Evolutionary conservation across 495 filamentous ascomycete species (phyloP).

Genomic region (Neurospora terricola): DNA sequence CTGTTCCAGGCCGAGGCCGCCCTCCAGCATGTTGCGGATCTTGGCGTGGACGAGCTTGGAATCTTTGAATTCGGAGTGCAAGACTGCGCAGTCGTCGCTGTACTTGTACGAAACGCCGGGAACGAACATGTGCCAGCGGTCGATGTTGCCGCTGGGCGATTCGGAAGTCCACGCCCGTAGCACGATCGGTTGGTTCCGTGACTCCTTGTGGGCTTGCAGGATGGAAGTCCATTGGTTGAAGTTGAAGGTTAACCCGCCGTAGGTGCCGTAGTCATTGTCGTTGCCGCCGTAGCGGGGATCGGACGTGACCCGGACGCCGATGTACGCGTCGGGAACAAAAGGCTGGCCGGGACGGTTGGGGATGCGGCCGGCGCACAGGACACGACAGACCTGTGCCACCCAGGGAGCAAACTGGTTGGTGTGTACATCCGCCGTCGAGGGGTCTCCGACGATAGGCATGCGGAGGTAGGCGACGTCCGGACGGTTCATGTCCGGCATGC

Average conservation of each 20-base stretch:
- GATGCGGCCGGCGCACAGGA: constrained; percentile 14
- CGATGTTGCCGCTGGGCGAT: neutral
- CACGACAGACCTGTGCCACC: constrained; percentile 10
- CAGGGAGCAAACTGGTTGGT: constrained; percentile 12
- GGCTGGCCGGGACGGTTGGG: constrained; percentile 15
- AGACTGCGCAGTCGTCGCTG: neutral
- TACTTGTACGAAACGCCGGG: constrained; percentile 1
- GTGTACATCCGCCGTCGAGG: neutral
- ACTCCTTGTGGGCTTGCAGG: neutral
- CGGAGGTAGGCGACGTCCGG: constrained; percentile 22
- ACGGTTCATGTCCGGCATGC: constrained; percentile 4
- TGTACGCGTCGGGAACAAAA: constrained; percentile 13
- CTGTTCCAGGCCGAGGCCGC: neutral
- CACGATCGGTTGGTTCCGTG: neutral
- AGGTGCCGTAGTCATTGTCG: neutral
- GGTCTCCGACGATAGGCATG: constrained; percentile 5
- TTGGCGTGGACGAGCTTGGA: neutral
- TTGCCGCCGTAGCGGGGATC: neutral
- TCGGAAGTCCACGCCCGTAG: neutral
- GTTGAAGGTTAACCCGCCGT: constrained; percentile 14
- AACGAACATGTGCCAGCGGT: constrained; percentile 12
- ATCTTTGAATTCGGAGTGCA: neutral
- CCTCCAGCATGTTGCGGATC: constrained; percentile 1
- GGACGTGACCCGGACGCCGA: neutral
- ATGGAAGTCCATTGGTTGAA: constrained; percentile 5